Base-by-base conservation (phyloP, 768 basidiomycete genomes). In the Baorangia bicolor region DNA sequence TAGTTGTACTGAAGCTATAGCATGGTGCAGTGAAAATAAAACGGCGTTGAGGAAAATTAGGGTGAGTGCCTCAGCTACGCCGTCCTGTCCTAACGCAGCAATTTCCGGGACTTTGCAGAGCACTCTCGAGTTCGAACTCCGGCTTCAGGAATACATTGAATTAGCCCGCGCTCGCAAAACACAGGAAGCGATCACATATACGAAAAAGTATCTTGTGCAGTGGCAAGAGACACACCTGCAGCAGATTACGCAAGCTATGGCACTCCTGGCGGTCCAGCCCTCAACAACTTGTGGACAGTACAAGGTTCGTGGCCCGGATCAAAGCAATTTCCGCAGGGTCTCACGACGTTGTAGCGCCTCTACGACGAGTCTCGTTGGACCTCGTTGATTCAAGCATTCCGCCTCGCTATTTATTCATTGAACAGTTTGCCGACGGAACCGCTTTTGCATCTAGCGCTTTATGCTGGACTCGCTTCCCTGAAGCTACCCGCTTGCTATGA, bases 1-100 rank as follows among this genome's bases (percentile, higher is more conserved):
- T 57, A 90, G 87, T 58, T 95, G 94, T 61, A 79, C 87, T 7
- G 94, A 97, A 72, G 96, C 96, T 14, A 77, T 99, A 43, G 80
- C 84, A 20, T 99, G 96, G 96, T 98, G 94, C 64, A 94, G 85
- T 58, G 97, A 99, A 78, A 98, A 99, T 73, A 89, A 95, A 69
- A 83, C 86, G 30, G 90, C 92, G 13, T 80, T 99, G 58, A 86
- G 92, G 49, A 98, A 98, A 78, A 84, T 87, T 67, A 95, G 92
- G 82, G 95, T 87, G 34, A 56, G 63, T 62, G 41, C 49, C 37
- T 33, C 56, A 48, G 50, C 44, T 51, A 49, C 40, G 51, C 44
- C 27, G 34, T 53, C 51, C 33, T 44, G 61, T 34, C 48, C 48
- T 44, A 37, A 59, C 51, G 38, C 43, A 57, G 47, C 55, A 55